Percentiles rank a stretch among this genome's conserved stretches.
These are phyloP conservation scores for Colletotrichum trifolii DNA, from an alignment of 2,329 filamentous ascomycete species.

Conservation along the genomic window DNA sequence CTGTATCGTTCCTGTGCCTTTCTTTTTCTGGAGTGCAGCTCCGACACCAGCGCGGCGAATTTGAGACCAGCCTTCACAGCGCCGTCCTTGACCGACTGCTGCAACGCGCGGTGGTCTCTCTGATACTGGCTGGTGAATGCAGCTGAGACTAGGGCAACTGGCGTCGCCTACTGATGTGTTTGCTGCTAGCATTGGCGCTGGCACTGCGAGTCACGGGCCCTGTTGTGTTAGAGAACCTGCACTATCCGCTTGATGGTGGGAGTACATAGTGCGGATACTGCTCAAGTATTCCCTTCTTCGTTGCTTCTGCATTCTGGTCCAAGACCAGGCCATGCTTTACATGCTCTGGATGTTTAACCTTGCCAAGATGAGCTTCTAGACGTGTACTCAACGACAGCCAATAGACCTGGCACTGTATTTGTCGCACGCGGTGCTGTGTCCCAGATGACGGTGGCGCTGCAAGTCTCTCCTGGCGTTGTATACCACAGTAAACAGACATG, in stretches of 20 bases:
- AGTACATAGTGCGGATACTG: background rate
- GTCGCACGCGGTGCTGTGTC: slow-evolving; percentile 1
- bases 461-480: too few species aligned
- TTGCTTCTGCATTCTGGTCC: too few species aligned
- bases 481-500: too few species aligned
- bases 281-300: slow-evolving; percentile 1
- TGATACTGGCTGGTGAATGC: background rate
- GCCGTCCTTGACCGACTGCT: background rate
- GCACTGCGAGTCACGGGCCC: slow-evolving; percentile 18
- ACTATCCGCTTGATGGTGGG: background rate
- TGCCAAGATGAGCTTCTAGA: too few species aligned
- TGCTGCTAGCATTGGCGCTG: background rate
- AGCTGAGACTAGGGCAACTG: background rate
- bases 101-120: slow-evolving; percentile 6
- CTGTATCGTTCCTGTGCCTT: slow-evolving; percentile 16
- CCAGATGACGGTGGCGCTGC: too few species aligned
- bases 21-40: slow-evolving; percentile 19
- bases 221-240: slow-evolving; percentile 2
- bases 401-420: background rate
- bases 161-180: background rate
- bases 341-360: too few species aligned
- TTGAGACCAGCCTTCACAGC: slow-evolving; percentile 6
- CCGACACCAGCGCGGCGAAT: slow-evolving; percentile 4
- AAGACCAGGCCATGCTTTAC: too few species aligned
- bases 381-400: too few species aligned